A percentile compares a stretch with the other conserved stretches of the same genome.
These are phyloP conservation scores for Areca catechu DNA, from an alignment of 176 grass and related monocot species.

Conservation along the genomic window DNA sequence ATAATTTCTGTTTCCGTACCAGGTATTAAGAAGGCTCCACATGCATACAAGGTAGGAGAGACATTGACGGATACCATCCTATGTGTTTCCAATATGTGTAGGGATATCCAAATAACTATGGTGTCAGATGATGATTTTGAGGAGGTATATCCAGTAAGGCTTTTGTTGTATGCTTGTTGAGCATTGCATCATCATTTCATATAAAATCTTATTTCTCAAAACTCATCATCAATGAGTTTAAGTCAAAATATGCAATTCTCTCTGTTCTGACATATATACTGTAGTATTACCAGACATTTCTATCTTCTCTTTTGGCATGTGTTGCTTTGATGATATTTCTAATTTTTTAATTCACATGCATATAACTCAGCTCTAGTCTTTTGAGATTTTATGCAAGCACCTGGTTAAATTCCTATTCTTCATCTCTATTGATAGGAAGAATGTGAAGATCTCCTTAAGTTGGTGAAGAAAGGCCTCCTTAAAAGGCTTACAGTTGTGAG, in stretches of 20 bases:
- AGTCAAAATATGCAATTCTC: too few species aligned
- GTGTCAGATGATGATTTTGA: slow-evolving; percentile 62
- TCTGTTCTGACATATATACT: too few species aligned
- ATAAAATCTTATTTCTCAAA: too few species aligned
- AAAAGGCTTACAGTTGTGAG: slow-evolving; percentile 77
- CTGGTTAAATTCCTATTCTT: background rate
- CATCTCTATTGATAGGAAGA: slow-evolving; percentile 56
- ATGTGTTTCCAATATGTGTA: slow-evolving; percentile 36
- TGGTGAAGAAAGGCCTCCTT: slow-evolving; percentile 43
- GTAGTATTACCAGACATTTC: too few species aligned
- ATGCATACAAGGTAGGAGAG: slow-evolving; percentile 54
- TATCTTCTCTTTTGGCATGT: too few species aligned
- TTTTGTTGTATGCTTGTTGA: too few species aligned
- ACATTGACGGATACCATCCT: slow-evolving; percentile 52
- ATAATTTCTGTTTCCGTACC: background rate
- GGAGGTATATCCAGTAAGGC: slow-evolving; percentile 33
- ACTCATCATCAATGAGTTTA: too few species aligned
- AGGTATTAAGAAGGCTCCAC: slow-evolving; percentile 54
- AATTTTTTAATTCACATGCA: background rate
- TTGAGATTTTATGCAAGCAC: background rate
- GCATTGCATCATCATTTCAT: too few species aligned
- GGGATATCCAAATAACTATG: slow-evolving; percentile 43
- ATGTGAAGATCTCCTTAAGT: slow-evolving; percentile 45
- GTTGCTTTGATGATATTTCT: background rate
- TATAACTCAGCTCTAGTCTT: background rate